Evolutionary conservation across 2,329 filamentous ascomycete genomes (phyloP).

Genomic region (Arthrobotrys megalospora): DNA sequence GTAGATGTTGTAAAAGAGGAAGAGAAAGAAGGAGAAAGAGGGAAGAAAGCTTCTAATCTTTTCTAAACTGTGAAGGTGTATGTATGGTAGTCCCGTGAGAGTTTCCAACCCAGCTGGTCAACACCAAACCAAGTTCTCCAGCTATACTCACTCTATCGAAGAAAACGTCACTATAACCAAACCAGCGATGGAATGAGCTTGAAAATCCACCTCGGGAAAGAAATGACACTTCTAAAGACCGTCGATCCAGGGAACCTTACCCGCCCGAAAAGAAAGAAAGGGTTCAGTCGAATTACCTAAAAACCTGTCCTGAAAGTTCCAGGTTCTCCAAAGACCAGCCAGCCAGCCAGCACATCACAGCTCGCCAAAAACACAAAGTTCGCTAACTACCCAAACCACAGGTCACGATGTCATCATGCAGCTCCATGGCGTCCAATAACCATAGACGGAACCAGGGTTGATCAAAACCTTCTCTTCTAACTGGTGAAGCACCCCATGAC

Average conservation of each 20-base stretch:
- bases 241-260: too few relatives aligned
- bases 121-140: not conserved
- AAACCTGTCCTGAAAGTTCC: too few relatives aligned
- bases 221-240: too few relatives aligned
- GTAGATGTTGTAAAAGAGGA: too few relatives aligned
- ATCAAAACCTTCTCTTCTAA: not conserved
- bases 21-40: too few relatives aligned
- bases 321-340: too few relatives aligned
- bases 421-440: slow-evolving; percentile 3
- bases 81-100: too few relatives aligned
- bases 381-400: not conserved
- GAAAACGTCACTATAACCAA: slow-evolving; percentile 1
- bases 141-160: too few relatives aligned
- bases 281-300: not conserved
- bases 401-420: slow-evolving; percentile 21
- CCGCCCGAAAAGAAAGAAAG: not conserved
- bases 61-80: too few relatives aligned
- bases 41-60: too few relatives aligned
- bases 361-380: not conserved
- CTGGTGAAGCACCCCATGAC: not conserved
- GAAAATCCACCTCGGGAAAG: not conserved
- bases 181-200: not conserved
- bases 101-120: too few relatives aligned
- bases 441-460: not conserved
- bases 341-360: not conserved